Evolutionary conservation across 139 green algal genomes (phyloP).

Genomic region (Chlamydomonas incerta): DNA sequence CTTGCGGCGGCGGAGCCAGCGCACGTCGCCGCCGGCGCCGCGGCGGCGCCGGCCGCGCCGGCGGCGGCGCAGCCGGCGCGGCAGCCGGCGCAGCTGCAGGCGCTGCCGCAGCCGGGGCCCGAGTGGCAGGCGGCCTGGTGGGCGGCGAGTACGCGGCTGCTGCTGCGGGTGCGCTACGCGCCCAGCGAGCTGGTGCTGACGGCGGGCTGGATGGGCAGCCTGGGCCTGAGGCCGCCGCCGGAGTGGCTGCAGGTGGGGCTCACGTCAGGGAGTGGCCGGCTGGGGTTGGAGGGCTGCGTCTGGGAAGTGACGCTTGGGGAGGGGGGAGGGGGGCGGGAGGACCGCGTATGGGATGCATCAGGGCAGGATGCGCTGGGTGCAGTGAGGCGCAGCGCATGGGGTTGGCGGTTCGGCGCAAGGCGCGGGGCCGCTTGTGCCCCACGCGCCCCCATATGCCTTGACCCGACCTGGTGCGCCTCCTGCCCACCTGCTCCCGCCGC

Average conservation of each 20-base stretch:
- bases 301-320: background rate
- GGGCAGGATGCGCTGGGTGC: background rate
- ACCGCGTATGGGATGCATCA: too few relatives aligned
- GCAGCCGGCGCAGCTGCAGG: background rate
- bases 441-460: too few relatives aligned
- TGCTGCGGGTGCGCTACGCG: constrained; percentile 6
- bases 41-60: background rate
- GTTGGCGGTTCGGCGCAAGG: too few relatives aligned
- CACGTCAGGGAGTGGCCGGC: too few relatives aligned
- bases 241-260: constrained; percentile 37
- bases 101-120: background rate
- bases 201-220: constrained; percentile 14
- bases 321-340: too few relatives aligned
- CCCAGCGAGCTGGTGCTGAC: constrained; percentile 36
- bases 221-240: background rate
- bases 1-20: too few relatives aligned
- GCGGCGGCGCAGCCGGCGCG: background rate
- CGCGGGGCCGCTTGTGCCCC: too few relatives aligned
- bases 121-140: constrained; percentile 25
- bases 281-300: too few relatives aligned
- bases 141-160: constrained; percentile 14
- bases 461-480: too few relatives aligned
- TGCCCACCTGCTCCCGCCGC: too few relatives aligned
- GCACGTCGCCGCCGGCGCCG: background rate
- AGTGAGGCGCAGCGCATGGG: too few relatives aligned